Base-by-base conservation (phyloP, 129 eudicot species). In the Pseudognaphalium luteoalbum region DNA sequence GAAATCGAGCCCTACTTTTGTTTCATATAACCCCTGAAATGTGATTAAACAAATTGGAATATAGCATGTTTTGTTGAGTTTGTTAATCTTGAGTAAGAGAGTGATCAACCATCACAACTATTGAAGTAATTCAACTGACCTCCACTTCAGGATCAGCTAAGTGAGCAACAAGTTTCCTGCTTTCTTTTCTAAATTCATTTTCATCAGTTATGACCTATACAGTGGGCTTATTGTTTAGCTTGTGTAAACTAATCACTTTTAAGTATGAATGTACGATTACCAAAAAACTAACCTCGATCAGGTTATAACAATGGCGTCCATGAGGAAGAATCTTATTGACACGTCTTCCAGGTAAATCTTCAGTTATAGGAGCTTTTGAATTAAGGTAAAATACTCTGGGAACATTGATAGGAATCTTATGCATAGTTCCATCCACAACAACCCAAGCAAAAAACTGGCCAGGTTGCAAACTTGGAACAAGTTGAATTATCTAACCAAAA, bases 81-180 rank as follows among this genome's bases (percentile, higher is more conserved):
- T 65, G 22, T 63, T 32, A 62, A 37, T 76, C 68, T 15, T 63
- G 25, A 35, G 15, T 52, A 63, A 70, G 10, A 44, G 22, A 63
- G 8, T 28, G 56, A 33, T 37, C 66, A 19, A 12, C 17, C 71
- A 65, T 51, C 50, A n/a, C 68, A 19, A 39, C 68, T 61, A 14
- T 68, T 67, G 19, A 57, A 17, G 59, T 59, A 41, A 2, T 39
- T 41, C 69, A 74, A 81, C 86, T 39, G 59, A 95, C 99, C 96
- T 95, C 99, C 72, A 95, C 96, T 81, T 95, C 99, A 47, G 99
- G 99, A 83, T 95, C 97, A 58, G 99, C 97, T 78, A 95, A 89
- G 83, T 91, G 97, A 81, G 97, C 96, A 66, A 85, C 90, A 66
- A 95, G 86, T 81, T 90, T 95, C 78, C 82, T 89, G 86, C 92